phyloP scores from a whole-genome alignment of 495 filamentous ascomycete genomes.

The Podospora sp. region DNA sequence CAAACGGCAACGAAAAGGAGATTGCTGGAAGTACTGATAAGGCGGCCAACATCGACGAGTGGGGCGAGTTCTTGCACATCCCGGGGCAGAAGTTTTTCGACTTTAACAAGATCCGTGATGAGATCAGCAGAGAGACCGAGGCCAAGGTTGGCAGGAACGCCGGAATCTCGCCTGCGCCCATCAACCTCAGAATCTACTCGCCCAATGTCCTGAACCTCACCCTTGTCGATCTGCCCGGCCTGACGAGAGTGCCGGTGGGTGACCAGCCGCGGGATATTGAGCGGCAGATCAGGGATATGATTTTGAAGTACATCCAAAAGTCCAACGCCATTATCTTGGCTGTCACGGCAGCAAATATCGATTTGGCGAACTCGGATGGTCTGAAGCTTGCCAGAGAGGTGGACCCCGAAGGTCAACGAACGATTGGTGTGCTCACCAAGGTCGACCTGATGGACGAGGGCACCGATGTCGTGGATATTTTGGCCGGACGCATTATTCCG shows the following conservation, averaged over 20 bases:
- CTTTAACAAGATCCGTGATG: conserved; percentile 98
- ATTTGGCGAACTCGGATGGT: conserved; percentile 98
- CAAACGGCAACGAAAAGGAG: conserved; percentile 78
- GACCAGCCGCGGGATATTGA: conserved; percentile 99
- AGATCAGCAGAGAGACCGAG: conserved; percentile 96
- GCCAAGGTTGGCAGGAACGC: conserved; percentile 93
- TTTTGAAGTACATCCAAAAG: conserved; percentile 97
- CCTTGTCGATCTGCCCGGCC: conserved; percentile 92
- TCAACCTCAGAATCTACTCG: conserved; percentile 97
- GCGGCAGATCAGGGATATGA: conserved; percentile 96
- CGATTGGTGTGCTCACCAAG: conserved; percentile 98
- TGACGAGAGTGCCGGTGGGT: conserved; percentile 97
- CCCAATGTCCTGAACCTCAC: conserved; percentile 98
- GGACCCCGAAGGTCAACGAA: conserved; percentile 96
- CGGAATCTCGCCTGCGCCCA: conserved; percentile 94
- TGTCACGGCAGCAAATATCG: conserved; percentile 93
- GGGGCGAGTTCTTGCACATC: conserved; percentile 98
- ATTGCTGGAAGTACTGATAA: conserved; percentile 67
- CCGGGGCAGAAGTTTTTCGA: conserved; percentile 98
- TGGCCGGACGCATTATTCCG: conserved; percentile 97
- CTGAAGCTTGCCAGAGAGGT: conserved; percentile 96
- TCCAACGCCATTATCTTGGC: conserved; percentile 97
- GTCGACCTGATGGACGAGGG: conserved; percentile 99
- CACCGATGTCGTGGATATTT: conserved; percentile 98
- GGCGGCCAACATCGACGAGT: conserved; percentile 90